phyloP scores from a whole-genome alignment of 2,329 filamentous ascomycete species.

The Bipolaris gigantea region DNA sequence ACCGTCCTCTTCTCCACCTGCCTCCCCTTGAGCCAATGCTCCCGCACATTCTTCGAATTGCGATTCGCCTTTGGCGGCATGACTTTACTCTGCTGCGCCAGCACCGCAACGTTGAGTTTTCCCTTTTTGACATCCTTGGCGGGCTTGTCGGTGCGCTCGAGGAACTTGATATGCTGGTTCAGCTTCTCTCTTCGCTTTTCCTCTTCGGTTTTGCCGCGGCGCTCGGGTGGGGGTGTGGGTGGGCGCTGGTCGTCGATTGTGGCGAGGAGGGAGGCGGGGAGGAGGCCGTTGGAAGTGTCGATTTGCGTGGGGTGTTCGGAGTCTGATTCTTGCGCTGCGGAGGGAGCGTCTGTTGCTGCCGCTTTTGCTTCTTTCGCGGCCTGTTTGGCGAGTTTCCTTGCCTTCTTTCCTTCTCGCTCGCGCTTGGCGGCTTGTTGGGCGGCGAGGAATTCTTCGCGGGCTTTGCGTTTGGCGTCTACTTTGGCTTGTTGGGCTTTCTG shows the following conservation, averaged over 20 bases:
- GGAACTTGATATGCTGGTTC: conserved; percentile 52
- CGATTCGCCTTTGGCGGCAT: conserved; percentile 50
- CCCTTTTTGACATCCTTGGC: conserved; percentile 56
- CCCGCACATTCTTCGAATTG: conserved; percentile 39
- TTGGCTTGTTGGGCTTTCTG: conserved; percentile 33
- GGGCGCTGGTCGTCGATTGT: conserved; percentile 49
- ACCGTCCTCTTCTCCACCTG: conserved; percentile 39
- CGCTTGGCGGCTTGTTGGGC: conserved; percentile 40
- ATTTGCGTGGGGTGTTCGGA: conserved; percentile 10
- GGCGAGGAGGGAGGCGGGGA: conserved; percentile 56
- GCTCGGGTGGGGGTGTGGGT: conserved; percentile 47
- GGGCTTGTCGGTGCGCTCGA: conserved; percentile 52
- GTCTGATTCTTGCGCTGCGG: conserved; percentile 9
- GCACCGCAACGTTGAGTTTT: conserved; percentile 53
- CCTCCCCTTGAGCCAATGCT: conserved; percentile 49
- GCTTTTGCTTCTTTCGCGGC: conserved; percentile 18
- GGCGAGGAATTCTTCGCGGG: conserved; percentile 37
- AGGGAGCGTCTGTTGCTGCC: background rate
- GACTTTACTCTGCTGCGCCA: conserved; percentile 48
- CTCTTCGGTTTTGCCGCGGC: conserved; percentile 24
- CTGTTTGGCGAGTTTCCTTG: conserved; percentile 31
- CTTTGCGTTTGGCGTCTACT: conserved; percentile 30
- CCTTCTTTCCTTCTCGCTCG: conserved; percentile 34
- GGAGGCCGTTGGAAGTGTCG: conserved; percentile 51
- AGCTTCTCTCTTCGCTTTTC: conserved; percentile 49